Evolutionary conservation across 495 filamentous ascomycete species (phyloP), one percentile per base, ranked within the genome.

Genomic region (Aspergillus nidulans): DNA sequence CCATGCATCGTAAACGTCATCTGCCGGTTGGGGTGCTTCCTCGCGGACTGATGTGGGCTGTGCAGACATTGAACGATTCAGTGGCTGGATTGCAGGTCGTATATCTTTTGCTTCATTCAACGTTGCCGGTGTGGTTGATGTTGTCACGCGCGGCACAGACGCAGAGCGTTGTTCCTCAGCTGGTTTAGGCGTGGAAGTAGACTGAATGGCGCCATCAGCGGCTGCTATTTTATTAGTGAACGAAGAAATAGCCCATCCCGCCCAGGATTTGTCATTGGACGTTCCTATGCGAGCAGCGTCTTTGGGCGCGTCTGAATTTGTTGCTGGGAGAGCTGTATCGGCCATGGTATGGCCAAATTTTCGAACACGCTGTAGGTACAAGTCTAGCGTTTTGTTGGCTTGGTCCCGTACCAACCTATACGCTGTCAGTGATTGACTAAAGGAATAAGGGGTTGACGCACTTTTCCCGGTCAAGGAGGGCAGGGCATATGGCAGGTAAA

Each of bases 181-280:
- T 16, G 62, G 54, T 58, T 70, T 66, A 28, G 52, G 62, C 28
- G 59, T 59, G n/a, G 68, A 55, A 28, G 70, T 74, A 10, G 81
- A 63, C 59, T 91, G 79, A 43, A 98, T 97, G 42, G 95, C 87
- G 16, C 94, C 94, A 24, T 84, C 86, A 2, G 90, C 89, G 3
- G 89, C 69, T 12, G 88, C 82, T 24, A 98, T 65, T 63, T 95
- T 97, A 69, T 96, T 96, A 4, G 94, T 96, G 69, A 98, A 97
- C n/a, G 90, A 95, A 2, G 94, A 96, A 42, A 98, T 96, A 0
- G 94, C 94, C 94, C 94, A 98, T 39, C 95, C 94, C 5, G 92
- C 84, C 95, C 92, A 97, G 3, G 85, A 81, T 13, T 84, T 82
- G 52, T 87, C 83, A 50, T 77, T 83, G 10, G 87, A 85, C 1